A percentile compares a stretch with the other conserved stretches of the same genome.
Conservation (phyloP, 2,329 filamentous ascomycete species). For the Colletotrichum viniferum region DNA sequence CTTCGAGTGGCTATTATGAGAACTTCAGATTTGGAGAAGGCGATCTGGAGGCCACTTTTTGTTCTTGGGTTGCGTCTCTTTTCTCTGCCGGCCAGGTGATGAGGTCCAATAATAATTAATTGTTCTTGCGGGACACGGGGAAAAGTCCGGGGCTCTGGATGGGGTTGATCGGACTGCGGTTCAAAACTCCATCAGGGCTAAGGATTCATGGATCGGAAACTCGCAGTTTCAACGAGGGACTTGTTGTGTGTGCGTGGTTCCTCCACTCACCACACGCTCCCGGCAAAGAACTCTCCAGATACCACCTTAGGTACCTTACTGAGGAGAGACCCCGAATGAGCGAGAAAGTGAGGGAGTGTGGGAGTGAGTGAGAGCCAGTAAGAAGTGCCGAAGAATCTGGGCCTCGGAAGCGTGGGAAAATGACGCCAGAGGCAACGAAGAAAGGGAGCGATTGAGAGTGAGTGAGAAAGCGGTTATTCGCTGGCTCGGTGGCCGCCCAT, state of each 20-base stretch:
- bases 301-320: background rate
- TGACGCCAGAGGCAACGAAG: background rate
- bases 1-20: background rate
- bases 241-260: background rate
- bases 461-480: background rate
- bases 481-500: background rate
- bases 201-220: background rate
- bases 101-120: slow-evolving; percentile 1
- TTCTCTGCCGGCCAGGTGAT: background rate
- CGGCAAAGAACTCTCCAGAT: slow-evolving; percentile 20
- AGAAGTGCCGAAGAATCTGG: slow-evolving; percentile 5
- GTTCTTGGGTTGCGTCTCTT: background rate
- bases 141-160: slow-evolving; percentile 12
- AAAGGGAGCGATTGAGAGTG: background rate
- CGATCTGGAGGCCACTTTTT: slow-evolving; percentile 4
- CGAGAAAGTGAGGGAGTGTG: background rate
- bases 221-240: background rate
- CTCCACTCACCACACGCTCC: background rate
- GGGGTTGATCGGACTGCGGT: background rate
- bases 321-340: background rate
- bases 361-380: background rate
- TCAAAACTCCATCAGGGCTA: background rate
- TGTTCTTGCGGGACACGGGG: slow-evolving; percentile 18
- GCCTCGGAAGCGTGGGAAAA: slow-evolving; percentile 1
- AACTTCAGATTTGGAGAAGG: background rate